Evolutionary conservation across 1,284 basidiomycete genomes (phyloP).

Genomic region (Kwoniella shivajii): DNA sequence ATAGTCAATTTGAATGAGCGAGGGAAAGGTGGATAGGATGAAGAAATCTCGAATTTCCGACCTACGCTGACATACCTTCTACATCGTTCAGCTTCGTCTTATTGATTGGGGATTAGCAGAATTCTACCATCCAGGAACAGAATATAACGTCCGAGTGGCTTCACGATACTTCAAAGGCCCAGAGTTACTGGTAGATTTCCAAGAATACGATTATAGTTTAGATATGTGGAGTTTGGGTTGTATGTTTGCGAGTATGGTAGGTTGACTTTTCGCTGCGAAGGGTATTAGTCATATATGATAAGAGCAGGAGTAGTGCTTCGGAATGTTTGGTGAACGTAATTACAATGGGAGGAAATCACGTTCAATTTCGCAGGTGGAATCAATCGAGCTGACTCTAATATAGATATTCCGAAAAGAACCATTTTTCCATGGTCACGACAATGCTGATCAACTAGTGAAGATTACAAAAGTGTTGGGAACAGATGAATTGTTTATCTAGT

Average conservation of each 20-base stretch:
- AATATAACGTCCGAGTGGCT: conserved; percentile 97
- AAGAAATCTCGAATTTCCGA: neutral
- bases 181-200: conserved; percentile 95
- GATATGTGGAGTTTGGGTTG: conserved; percentile 99
- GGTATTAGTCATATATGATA: neutral
- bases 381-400: neutral
- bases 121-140: conserved; percentile 96
- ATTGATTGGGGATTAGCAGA: conserved; percentile 99
- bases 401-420: conserved; percentile 99
- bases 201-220: conserved; percentile 93
- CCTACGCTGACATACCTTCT: neutral
- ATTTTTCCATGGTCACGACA: conserved; percentile 99
- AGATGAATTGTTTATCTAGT: conserved; percentile 79
- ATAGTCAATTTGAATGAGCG: conserved; percentile 10
- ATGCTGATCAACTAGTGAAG: conserved; percentile 98
- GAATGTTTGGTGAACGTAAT: too few species aligned
- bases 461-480: conserved; percentile 97
- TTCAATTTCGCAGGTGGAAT: neutral
- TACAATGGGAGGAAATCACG: too few species aligned
- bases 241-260: conserved; percentile 98
- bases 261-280: conserved; percentile 38
- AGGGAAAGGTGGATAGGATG: neutral
- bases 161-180: conserved; percentile 98
- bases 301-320: too few species aligned
- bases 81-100: conserved; percentile 68